phyloP scores from a whole-genome alignment of 78 protist genomes.

The Polysphondylium violaceum region DNA sequence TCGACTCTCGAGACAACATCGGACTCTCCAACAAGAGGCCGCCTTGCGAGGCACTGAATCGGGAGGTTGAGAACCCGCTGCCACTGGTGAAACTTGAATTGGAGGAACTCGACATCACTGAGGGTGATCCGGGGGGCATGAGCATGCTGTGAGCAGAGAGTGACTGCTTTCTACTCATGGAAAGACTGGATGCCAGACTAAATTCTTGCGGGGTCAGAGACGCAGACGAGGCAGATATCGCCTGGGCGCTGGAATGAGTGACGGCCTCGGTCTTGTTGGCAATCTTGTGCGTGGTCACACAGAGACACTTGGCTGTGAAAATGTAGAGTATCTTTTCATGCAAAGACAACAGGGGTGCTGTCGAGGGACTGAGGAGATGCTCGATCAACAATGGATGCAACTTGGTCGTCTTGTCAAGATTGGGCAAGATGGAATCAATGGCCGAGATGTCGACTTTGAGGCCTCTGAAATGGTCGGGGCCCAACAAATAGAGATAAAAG shows the following conservation, averaged over 20 bases:
- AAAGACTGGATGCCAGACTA: too few relatives aligned
- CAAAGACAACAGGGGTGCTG: slow-evolving; percentile 8
- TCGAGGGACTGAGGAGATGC: slow-evolving; percentile 39
- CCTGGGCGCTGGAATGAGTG: slow-evolving; percentile 56
- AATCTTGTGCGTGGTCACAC: slow-evolving; percentile 60
- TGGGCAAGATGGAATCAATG: slow-evolving; percentile 37
- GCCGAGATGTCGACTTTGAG: slow-evolving; percentile 44
- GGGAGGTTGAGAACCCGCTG: too few relatives aligned
- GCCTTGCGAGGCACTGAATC: too few relatives aligned
- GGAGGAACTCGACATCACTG: too few relatives aligned
- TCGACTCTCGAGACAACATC: too few relatives aligned
- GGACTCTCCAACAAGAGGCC: too few relatives aligned
- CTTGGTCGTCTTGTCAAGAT: slow-evolving; percentile 29
- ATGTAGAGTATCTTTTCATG: slow-evolving; percentile 69
- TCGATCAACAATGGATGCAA: slow-evolving; percentile 67
- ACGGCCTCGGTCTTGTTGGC: slow-evolving; percentile 57
- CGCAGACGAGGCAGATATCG: too few relatives aligned
- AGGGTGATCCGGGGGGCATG: too few relatives aligned
- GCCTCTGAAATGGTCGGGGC: slow-evolving; percentile 71
- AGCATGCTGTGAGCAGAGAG: too few relatives aligned
- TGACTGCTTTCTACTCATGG: too few relatives aligned
- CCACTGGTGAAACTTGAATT: too few relatives aligned
- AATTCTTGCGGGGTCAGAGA: too few relatives aligned
- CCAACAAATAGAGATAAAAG: slow-evolving; percentile 65
- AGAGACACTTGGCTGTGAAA: slow-evolving; percentile 58